Base-by-base conservation (phyloP, 2,329 filamentous ascomycete species). In the Beauveria varroae region DNA sequence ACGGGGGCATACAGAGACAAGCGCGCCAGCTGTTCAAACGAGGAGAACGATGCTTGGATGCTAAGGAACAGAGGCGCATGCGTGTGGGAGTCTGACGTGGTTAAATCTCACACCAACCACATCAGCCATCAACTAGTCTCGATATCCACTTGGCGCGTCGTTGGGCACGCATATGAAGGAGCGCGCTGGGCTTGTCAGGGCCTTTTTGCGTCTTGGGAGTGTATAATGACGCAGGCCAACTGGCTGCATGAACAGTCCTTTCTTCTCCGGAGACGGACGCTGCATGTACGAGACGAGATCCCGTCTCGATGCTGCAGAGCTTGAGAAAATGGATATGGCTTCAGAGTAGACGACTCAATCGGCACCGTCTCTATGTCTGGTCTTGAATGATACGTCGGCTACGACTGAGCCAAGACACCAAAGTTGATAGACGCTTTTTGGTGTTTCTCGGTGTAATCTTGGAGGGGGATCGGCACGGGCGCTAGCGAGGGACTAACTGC, bases 61-160 rank as follows among this genome's bases (percentile, higher is more conserved):
- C 10, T 16, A 26, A 7, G 24, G 18, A 44, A 46, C n/a, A 16
- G 3, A 44, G 14, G 28, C 5, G 53, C 9, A 44, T 20, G 37
- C n/a, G 37, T 50, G 56, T 59, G 57, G 37, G 26, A 59, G 57
- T 53, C 57, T 59, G 57, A 59, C 57, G 57, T 59, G 57, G 54
- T 59, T 59, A 26, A 44, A 59, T 59, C 47, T 44, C 37, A 59
- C 37, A 37, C 57, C 57, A 59, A 37, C 49, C 57, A 59, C 26
- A 41, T 59, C 47, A 50, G 37, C 56, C 49, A 53, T 53, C 16
- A 34, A 58, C 34, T 41, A 41, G 56, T 50, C 22, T 26, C 26
- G 26, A 52, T 49, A 44, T 28, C 49, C 57, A 44, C 47, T 50
- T 46, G 51, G 34, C 14, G 47, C 49, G 57, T 52, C 37, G 40